Evolutionary conservation across 345 rosid species (phyloP).

Genomic region (Psidium friedrichsthalianum): DNA sequence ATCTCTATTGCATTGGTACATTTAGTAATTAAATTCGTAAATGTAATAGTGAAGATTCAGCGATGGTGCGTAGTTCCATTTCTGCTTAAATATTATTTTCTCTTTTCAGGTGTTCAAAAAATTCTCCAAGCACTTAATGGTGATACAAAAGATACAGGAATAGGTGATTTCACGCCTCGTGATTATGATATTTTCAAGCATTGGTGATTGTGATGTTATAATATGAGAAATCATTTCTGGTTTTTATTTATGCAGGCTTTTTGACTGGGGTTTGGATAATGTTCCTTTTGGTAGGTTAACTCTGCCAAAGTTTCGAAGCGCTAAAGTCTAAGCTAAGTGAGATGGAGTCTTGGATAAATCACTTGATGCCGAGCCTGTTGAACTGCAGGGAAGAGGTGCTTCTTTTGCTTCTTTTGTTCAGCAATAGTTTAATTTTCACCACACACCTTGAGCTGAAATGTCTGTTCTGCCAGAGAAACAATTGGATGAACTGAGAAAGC

Average conservation of each 20-base stretch:
- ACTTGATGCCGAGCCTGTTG: constrained; percentile 63
- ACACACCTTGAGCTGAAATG: neutral
- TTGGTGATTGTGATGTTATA: neutral
- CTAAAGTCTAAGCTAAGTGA: constrained; percentile 57
- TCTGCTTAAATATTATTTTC: constrained; percentile 2
- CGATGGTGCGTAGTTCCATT: neutral
- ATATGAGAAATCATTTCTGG: neutral
- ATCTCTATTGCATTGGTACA: neutral
- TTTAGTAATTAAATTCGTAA: neutral
- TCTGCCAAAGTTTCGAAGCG: constrained; percentile 63
- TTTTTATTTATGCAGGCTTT: neutral
- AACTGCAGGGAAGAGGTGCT: constrained; percentile 58
- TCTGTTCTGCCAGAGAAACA: constrained; percentile 42
- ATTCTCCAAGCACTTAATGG: constrained; percentile 60
- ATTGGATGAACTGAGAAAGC: constrained; percentile 38
- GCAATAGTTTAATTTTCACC: neutral
- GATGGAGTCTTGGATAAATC: constrained; percentile 54
- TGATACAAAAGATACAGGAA: constrained; percentile 63
- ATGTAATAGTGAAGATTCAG: neutral
- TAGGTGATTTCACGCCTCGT: constrained; percentile 28
- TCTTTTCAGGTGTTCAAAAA: constrained; percentile 53
- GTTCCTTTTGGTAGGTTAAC: constrained; percentile 32
- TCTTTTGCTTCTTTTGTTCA: neutral
- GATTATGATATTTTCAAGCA: neutral
- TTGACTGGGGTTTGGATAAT: neutral